Evolutionary conservation across 1,139 yeast genomes (phyloP).

Genomic region (Taphrina populina): DNA sequence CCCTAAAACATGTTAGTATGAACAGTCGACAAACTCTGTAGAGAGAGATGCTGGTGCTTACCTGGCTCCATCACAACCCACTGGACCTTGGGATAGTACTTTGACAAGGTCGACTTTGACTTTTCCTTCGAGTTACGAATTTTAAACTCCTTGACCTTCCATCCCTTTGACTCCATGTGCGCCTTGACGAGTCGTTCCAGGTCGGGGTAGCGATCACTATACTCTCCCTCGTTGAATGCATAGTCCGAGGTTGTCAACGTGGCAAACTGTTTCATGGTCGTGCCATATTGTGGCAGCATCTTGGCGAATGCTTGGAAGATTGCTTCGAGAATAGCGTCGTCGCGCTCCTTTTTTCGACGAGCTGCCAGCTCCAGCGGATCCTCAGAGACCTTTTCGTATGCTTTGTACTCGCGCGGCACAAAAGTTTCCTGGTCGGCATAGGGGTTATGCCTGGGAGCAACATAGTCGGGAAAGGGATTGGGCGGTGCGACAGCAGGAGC

Average conservation of each 20-base stretch:
- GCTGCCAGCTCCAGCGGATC: slow-evolving; percentile 30
- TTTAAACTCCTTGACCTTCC: slow-evolving; percentile 29
- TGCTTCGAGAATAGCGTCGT: slow-evolving; percentile 24
- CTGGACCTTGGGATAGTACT: slow-evolving; percentile 28
- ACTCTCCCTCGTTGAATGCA: slow-evolving; percentile 30
- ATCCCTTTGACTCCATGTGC: slow-evolving; percentile 25
- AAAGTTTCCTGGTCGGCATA: slow-evolving; percentile 10
- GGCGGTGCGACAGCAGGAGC: slow-evolving; percentile 9
- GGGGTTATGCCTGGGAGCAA: slow-evolving; percentile 6
- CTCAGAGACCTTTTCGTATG: not conserved
- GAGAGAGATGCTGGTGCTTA: not conserved
- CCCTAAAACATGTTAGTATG: not conserved
- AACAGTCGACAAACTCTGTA: not conserved
- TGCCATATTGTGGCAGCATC: slow-evolving; percentile 27
- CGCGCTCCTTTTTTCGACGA: slow-evolving; percentile 11
- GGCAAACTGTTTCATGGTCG: slow-evolving; percentile 20
- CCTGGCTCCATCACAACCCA: slow-evolving; percentile 25
- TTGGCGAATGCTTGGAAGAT: slow-evolving; percentile 25
- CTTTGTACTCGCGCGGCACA: slow-evolving; percentile 7
- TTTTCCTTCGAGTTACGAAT: slow-evolving; percentile 12
- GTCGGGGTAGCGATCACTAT: slow-evolving; percentile 27
- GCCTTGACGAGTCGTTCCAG: slow-evolving; percentile 13
- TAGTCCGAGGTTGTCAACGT: slow-evolving; percentile 27
- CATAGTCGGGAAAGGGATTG: slow-evolving; percentile 5
- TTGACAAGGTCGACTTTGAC: slow-evolving; percentile 22